Evolutionary conservation across 2,329 filamentous ascomycete species (phyloP), one percentile per base, ranked within the genome.

Genomic region (Alternaria infectoria): DNA sequence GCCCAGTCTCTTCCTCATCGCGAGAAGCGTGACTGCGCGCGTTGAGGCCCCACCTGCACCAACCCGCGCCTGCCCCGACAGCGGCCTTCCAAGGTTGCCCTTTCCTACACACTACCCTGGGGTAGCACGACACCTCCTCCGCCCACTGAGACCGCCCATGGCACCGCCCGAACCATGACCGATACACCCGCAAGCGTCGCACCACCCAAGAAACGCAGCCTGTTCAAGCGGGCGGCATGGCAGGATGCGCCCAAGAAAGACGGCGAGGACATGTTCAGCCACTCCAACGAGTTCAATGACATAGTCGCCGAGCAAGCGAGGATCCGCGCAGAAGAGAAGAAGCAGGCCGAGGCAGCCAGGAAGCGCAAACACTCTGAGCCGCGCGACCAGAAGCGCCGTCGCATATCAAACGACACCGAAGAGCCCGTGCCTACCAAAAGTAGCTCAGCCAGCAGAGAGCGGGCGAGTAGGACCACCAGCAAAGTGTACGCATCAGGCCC

Each of bases 211-310:
- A 83, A 82, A 79, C 81, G 82, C 43, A 83, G 83, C 1, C 81
- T 88, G 17, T 89, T 89, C 78, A 88, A 85, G 54, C 86, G 85
- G 66, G 83, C 86, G 50, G 77, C 81, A 21, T 86, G 84, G 83
- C 82, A 84, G 45, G 73, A 74, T n/a, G 64, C 79, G 23, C 73
- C 73, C 28, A 79, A 82, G 62, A 74, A 78, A 8, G 74, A 77
- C 21, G 70, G 67, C 12, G 73, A 77, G 30, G 69, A 74, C 57
- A 77, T 84, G 26, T 85, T 85, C 68, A 82, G 80, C 56, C 81
- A 83, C 58, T 79, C 81, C 3, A 77, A 73, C 54, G 73, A 78
- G 21, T 83, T 80, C 69, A 66, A 70, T 17, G 75, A 79, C 9
- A 76, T 81, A 52, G 73, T 83, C 13, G 77, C 80, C 32, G 77